phyloP scores from a whole-genome alignment of 2,329 filamentous ascomycete species.

The Botrytis medusae region DNA sequence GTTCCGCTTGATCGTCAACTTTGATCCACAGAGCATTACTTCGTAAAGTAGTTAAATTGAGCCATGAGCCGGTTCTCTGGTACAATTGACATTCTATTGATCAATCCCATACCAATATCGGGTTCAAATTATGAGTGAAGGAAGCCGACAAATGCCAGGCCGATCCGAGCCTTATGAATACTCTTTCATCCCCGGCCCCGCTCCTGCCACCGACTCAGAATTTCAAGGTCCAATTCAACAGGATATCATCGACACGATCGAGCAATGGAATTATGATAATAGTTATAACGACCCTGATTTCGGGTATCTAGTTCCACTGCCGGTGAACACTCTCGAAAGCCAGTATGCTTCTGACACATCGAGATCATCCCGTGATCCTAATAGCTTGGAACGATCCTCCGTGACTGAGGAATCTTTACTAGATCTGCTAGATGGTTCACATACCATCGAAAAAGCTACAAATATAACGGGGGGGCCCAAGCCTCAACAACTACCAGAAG shows the following conservation, averaged over 20 bases:
- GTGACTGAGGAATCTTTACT: conserved; percentile 12
- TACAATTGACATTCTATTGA: not conserved
- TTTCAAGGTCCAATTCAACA: conserved; percentile 3
- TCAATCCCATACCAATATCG: not conserved
- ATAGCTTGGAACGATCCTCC: conserved; percentile 11
- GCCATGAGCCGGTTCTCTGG: not conserved
- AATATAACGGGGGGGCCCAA: not conserved
- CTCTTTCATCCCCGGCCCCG: conserved; percentile 5
- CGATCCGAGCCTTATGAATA: conserved; percentile 12
- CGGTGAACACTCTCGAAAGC: not conserved
- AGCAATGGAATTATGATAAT: conserved; percentile 14
- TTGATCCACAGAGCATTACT: conserved; percentile 9
- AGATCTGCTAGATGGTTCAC: conserved; percentile 10
- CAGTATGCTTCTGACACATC: not conserved
- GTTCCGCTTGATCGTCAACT: not conserved
- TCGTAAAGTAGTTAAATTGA: conserved; percentile 9
- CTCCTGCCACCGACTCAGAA: not conserved
- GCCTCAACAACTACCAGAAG: conserved; percentile 17
- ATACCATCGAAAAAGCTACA: not conserved
- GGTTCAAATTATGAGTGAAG: conserved; percentile 1
- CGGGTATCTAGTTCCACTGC: not conserved
- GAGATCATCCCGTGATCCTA: conserved; percentile 8
- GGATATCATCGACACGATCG: conserved; percentile 1
- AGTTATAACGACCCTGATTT: not conserved
- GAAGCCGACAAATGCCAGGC: not conserved